Evolutionary conservation across 768 basidiomycete genomes (phyloP), one percentile per base, ranked within the genome.

Genomic region (Termitomyces titanicus): DNA sequence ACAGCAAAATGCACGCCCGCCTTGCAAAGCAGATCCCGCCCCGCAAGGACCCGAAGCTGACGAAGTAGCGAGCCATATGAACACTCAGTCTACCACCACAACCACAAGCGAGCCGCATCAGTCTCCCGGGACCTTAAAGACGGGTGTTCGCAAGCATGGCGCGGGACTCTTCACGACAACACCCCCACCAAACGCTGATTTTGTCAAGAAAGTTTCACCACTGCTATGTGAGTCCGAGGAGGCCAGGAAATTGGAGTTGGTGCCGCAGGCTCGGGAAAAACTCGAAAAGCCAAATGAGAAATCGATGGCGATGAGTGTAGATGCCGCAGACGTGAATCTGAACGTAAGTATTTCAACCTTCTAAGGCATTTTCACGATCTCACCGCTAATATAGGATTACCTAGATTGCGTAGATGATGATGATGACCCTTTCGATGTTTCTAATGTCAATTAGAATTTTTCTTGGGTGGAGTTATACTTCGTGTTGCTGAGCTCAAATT

Each of bases 321-420:
- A 63, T 51, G 53, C 22, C 6, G 55, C 58, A 22, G 62, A 63
- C 25, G 39, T 63, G 15, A 45, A 63, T 51, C 20, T 63, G 11
- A 35, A 47, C 5, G 62, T 61, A 29, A 43, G 55, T 37, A 12
- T 37, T 22, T 3, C 17, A 22, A 6, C 31, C 27, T 9, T 43
- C 11, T 13, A 29, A 45, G 10, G 20, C 18, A 11, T 27, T 27
- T 34, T 29, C 1, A 29, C 1, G 18, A 38, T 35, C 47, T 49
- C 24, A 38, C 17, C n/a, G 48, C n/a, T 49, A 25, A 17, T 25
- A 5, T 40, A 64, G 63, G 58, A 60, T 51, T 64, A 60, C 18
- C 18, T 51, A 47, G 61, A 60, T 25, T 60, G 59, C 35, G 12
- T 55, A n/a, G 57, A 59, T 35, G 59, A 62, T 15, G 56, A 60